These are phyloP conservation scores for Cyanophora paradoxa DNA, from an alignment of 78 protist species.

Conservation along the genomic window DNA sequence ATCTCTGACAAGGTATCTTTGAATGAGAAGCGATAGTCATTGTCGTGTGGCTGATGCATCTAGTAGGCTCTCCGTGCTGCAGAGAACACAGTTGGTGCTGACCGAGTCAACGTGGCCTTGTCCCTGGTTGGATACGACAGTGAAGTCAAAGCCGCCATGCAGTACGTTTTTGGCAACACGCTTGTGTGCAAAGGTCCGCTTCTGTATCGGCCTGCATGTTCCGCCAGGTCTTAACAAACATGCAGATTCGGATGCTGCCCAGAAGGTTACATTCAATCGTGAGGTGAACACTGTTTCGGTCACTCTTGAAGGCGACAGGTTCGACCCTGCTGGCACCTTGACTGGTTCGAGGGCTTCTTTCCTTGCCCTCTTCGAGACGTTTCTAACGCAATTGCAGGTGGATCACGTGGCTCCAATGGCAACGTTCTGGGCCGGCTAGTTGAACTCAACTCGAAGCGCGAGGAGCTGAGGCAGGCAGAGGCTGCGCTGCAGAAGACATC, in stretches of 20 bases:
- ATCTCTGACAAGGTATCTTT: too few species aligned
- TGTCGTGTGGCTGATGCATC: too few species aligned
- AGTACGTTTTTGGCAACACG: constrained; percentile 86
- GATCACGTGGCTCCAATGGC: neutral
- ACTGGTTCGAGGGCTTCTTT: constrained; percentile 74
- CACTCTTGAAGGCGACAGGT: constrained; percentile 93
- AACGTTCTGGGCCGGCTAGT: neutral
- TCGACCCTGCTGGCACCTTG: constrained; percentile 92
- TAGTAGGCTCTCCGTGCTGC: too few species aligned
- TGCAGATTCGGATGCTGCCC: neutral
- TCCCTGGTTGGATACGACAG: constrained; percentile 62
- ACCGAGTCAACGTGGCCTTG: constrained; percentile 33
- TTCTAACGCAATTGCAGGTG: neutral
- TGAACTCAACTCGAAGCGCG: neutral
- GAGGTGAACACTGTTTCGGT: constrained; percentile 47
- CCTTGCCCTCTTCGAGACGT: neutral
- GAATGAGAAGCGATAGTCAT: too few species aligned
- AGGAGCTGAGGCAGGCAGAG: constrained; percentile 1
- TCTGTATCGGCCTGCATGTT: too few species aligned
- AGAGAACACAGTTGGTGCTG: constrained; percentile 51
- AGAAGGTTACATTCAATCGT: neutral
- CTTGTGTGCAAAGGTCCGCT: constrained; percentile 73
- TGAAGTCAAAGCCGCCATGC: constrained; percentile 77
- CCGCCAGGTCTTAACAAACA: too few species aligned
- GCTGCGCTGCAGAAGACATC: constrained; percentile 4